A percentile compares a stretch with the other conserved stretches of the same genome.
Evolutionary conservation across 805 yeast species (phyloP).

Genomic region (Lipomyces anomalus): DNA sequence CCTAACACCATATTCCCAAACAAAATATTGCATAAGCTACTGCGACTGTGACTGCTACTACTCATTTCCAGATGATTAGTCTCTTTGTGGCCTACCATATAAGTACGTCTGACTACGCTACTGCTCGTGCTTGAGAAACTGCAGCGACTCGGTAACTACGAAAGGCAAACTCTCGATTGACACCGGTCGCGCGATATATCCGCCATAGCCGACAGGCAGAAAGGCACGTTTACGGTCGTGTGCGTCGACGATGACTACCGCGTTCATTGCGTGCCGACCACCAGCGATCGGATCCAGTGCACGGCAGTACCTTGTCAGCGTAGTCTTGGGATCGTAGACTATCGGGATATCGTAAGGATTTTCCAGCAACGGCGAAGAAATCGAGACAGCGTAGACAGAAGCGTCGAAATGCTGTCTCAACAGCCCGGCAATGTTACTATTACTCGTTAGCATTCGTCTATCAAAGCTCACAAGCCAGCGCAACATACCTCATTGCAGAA

Average conservation of each 20-base stretch:
- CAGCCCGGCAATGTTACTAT: not conserved
- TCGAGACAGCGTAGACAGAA: conserved; percentile 11
- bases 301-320: conserved; percentile 15
- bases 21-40: not conserved
- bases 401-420: conserved; percentile 7
- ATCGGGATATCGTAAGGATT: conserved; percentile 12
- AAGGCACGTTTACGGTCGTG: conserved; percentile 9
- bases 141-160: conserved; percentile 9
- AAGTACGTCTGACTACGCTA: not conserved
- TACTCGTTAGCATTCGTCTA: conserved; percentile 1
- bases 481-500: conserved; percentile 4
- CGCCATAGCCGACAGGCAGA: conserved; percentile 20
- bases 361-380: conserved; percentile 6
- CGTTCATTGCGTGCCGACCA: conserved; percentile 19
- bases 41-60: not conserved
- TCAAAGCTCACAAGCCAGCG: not conserved
- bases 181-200: conserved; percentile 11
- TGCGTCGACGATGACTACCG: conserved; percentile 12
- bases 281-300: conserved; percentile 24
- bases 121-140: conserved; percentile 13
- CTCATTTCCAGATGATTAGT: no score
- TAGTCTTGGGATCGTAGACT: conserved; percentile 11
- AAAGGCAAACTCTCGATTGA: conserved; percentile 9
- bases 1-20: not conserved
- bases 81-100: no score